A percentile compares a stretch with the other conserved stretches of the same genome.
These are phyloP conservation scores for Trichoderma sp. DNA, from an alignment of 2,329 filamentous ascomycete species.

Conservation along the genomic window DNA sequence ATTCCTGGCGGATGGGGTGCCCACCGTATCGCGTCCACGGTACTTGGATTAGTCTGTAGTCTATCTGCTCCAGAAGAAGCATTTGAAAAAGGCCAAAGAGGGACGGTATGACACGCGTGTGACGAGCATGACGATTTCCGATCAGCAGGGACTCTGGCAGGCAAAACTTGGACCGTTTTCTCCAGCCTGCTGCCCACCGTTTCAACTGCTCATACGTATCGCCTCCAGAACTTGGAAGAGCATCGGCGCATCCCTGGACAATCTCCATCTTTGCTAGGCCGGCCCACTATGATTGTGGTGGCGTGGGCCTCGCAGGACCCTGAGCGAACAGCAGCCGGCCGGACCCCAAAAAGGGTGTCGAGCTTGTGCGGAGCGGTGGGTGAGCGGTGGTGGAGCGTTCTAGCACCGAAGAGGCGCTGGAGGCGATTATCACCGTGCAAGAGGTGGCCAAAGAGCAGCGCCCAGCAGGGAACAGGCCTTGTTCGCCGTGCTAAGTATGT, in stretches of 20 bases:
- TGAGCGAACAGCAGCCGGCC: constrained; percentile 11
- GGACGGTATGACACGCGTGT: constrained; percentile 12
- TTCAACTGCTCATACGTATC: not conserved
- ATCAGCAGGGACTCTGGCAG: constrained; percentile 7
- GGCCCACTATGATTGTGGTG: constrained; percentile 6
- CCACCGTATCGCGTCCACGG: not conserved
- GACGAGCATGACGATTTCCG: constrained; percentile 17
- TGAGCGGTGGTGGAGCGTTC: not conserved
- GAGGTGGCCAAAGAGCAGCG: not conserved
- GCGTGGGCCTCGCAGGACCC: constrained; percentile 16
- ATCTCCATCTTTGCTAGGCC: not conserved
- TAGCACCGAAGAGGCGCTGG: not conserved
- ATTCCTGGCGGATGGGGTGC: not conserved
- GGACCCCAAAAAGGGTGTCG: not conserved
- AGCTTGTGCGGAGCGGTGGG: constrained; percentile 16
- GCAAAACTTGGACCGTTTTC: not conserved
- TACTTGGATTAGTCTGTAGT: not conserved
- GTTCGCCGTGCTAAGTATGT: not conserved
- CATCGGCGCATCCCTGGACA: not conserved
- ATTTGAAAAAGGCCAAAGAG: not conserved
- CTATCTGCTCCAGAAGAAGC: not conserved
- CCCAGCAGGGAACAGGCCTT: constrained; percentile 19
- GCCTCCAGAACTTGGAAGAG: not conserved
- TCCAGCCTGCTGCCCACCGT: not conserved
- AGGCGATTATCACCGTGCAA: not conserved